Evolutionary conservation across 2,329 filamentous ascomycete genomes (phyloP).

Genomic region (Phaeomoniella chlamydospora): DNA sequence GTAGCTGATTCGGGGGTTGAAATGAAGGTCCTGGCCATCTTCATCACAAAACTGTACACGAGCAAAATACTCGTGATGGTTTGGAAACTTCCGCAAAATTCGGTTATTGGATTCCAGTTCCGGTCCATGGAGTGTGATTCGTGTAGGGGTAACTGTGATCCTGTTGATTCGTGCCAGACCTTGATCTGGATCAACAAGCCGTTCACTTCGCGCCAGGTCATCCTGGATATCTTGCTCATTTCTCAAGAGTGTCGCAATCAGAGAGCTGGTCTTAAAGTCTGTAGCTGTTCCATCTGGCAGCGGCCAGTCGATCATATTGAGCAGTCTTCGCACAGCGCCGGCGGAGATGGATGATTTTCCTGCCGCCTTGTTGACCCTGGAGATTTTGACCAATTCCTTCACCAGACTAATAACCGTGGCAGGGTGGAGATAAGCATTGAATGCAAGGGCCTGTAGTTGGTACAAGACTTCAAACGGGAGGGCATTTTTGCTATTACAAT

Average conservation of each 20-base stretch:
- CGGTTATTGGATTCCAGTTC: conserved; percentile 52
- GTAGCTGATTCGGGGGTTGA: conserved; percentile 35
- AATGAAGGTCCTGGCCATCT: conserved; percentile 48
- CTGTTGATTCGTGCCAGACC: conserved; percentile 33
- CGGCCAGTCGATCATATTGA: conserved; percentile 38
- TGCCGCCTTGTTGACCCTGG: conserved; percentile 12
- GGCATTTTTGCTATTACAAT: conserved; percentile 15
- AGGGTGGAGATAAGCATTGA: conserved; percentile 49
- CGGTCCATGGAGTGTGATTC: conserved; percentile 32
- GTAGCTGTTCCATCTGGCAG: conserved; percentile 33
- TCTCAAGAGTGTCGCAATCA: too few relatives aligned
- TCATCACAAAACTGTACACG: conserved; percentile 65
- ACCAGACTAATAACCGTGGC: conserved; percentile 33
- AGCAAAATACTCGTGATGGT: conserved; percentile 48
- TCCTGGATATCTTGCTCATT: conserved; percentile 26
- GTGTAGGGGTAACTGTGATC: conserved; percentile 44
- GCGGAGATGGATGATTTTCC: too few relatives aligned
- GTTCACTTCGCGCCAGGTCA: conserved; percentile 24
- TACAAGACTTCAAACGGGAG: conserved; percentile 43
- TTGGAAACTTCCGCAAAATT: conserved; percentile 50
- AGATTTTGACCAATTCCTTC: conserved; percentile 22
- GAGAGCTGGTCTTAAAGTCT: too few relatives aligned
- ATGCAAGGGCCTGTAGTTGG: conserved; percentile 48
- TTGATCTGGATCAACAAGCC: conserved; percentile 14
- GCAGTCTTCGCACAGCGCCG: conserved; percentile 39